Conservation (phyloP, 2,329 filamentous ascomycete genomes). For the Colletotrichum sojae region DNA sequence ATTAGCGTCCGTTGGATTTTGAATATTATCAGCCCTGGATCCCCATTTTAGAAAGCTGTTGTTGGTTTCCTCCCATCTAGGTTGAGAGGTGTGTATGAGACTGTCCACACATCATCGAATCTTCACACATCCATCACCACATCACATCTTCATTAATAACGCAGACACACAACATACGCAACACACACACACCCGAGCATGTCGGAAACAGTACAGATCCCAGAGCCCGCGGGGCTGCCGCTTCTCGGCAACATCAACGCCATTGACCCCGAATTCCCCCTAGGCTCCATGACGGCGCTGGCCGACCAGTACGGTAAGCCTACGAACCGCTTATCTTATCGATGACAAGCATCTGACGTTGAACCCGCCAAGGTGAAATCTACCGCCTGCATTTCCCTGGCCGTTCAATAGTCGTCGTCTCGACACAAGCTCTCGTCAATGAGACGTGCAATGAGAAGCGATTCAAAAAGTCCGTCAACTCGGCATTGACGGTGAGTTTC, state of each 20-base stretch:
- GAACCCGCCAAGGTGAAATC: slow-evolving; percentile 65
- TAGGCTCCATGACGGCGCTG: slow-evolving; percentile 69
- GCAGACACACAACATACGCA: too few relatives aligned
- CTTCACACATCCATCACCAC: too few relatives aligned
- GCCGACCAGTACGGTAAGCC: slow-evolving; percentile 75
- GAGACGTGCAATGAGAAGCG: slow-evolving; percentile 77
- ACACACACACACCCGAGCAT: slow-evolving; percentile 18
- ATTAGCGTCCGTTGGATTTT: slow-evolving; percentile 16
- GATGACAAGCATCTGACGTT: slow-evolving; percentile 1
- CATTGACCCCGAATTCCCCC: slow-evolving; percentile 71
- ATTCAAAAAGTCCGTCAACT: slow-evolving; percentile 71
- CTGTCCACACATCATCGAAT: too few relatives aligned
- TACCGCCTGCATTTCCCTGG: slow-evolving; percentile 69
- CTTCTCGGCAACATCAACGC: slow-evolving; percentile 76
- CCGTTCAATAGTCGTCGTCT: slow-evolving; percentile 64
- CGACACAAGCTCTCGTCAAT: slow-evolving; percentile 69
- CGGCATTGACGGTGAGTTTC: slow-evolving; percentile 53
- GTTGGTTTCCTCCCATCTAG: background rate
- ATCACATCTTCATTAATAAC: background rate
- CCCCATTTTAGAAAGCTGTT: background rate
- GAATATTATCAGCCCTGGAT: slow-evolving; percentile 27
- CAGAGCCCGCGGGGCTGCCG: slow-evolving; percentile 71
- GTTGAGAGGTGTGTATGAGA: background rate
- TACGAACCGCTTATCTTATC: slow-evolving; percentile 5
- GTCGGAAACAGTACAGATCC: slow-evolving; percentile 39